Conservation (phyloP, 2,329 filamentous ascomycete species). For the Ceratocystis ficicola region DNA sequence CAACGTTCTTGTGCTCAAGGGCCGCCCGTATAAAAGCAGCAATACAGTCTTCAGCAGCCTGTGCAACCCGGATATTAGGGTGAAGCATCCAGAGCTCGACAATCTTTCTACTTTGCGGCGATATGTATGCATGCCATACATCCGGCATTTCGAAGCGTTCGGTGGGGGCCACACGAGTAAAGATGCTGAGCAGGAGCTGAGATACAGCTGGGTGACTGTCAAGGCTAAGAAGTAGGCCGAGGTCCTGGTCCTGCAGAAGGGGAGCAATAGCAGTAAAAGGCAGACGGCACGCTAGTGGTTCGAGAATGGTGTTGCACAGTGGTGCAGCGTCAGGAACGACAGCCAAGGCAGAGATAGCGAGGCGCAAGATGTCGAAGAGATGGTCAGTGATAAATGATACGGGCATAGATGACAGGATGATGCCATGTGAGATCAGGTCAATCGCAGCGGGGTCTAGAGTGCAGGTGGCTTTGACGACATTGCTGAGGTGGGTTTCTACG, state of each 20-base stretch:
- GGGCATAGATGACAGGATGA: constrained; percentile 8
- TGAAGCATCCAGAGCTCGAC: constrained; percentile 19
- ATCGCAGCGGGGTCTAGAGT: neutral
- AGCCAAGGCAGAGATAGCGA: constrained; percentile 15
- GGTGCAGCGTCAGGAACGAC: constrained; percentile 11
- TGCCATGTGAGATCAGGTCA: constrained; percentile 5
- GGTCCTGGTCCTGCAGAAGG: constrained; percentile 12
- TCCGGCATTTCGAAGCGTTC: constrained; percentile 10
- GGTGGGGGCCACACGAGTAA: constrained; percentile 3
- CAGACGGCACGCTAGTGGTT: constrained; percentile 10
- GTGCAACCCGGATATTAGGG: constrained; percentile 3
- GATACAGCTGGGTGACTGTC: constrained; percentile 3
- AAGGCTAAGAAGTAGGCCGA: constrained; percentile 10
- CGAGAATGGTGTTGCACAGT: constrained; percentile 11
- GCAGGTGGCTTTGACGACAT: constrained; percentile 3
- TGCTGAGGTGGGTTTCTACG: constrained; percentile 15
- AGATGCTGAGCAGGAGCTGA: constrained; percentile 12
- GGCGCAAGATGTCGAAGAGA: constrained; percentile 15
- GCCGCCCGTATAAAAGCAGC: constrained; percentile 6
- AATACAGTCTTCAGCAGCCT: constrained; percentile 13
- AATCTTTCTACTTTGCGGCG: constrained; percentile 11
- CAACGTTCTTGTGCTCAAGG: neutral
- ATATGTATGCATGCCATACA: constrained; percentile 12
- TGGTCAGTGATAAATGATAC: constrained; percentile 13
- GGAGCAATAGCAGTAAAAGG: constrained; percentile 13